A percentile compares a stretch with the other conserved stretches of the same genome.
These are phyloP conservation scores for Pythium utonaiense DNA, from an alignment of 352 stramenopile species.

Conservation along the genomic window DNA sequence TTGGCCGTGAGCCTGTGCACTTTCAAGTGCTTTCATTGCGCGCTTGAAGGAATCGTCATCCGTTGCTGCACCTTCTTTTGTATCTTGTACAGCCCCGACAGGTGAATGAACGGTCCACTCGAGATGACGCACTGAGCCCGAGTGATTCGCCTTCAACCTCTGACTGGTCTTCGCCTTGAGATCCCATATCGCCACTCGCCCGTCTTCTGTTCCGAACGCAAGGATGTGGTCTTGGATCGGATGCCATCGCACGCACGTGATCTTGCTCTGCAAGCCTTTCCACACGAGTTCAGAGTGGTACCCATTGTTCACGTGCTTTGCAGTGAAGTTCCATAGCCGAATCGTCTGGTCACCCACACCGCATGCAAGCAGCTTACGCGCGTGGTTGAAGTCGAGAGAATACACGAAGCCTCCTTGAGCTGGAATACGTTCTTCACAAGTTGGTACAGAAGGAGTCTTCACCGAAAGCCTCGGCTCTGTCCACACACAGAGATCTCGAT, in stretches of 20 bases:
- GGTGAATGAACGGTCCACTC: constrained; percentile 30
- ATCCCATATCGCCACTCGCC: constrained; percentile 57
- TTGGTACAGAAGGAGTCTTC: constrained; percentile 12
- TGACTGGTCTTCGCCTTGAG: constrained; percentile 45
- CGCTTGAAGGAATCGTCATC: constrained; percentile 10
- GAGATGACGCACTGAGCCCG: constrained; percentile 35
- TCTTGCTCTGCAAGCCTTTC: constrained; percentile 76
- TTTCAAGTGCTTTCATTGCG: constrained; percentile 48
- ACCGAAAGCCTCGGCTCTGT: constrained; percentile 19
- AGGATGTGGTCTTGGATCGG: constrained; percentile 45
- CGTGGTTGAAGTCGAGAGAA: constrained; percentile 35
- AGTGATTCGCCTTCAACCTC: constrained; percentile 45
- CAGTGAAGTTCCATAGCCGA: constrained; percentile 48
- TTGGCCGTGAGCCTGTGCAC: constrained; percentile 40
- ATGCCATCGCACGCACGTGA: constrained; percentile 67
- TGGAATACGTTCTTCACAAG: constrained; percentile 38
- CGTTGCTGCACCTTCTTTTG: neutral
- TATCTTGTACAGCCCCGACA: neutral
- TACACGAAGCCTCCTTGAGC: constrained; percentile 68
- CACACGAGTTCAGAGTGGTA: constrained; percentile 54
- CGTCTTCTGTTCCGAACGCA: constrained; percentile 74
- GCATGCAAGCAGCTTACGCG: constrained; percentile 32
- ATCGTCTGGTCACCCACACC: constrained; percentile 76
- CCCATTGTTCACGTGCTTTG: constrained; percentile 3
- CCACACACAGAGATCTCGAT: constrained; percentile 68